A percentile compares a stretch with the other conserved stretches of the same genome.
Conservation (phyloP, 805 yeast genomes). For the Maudiozyma barnettii region DNA sequence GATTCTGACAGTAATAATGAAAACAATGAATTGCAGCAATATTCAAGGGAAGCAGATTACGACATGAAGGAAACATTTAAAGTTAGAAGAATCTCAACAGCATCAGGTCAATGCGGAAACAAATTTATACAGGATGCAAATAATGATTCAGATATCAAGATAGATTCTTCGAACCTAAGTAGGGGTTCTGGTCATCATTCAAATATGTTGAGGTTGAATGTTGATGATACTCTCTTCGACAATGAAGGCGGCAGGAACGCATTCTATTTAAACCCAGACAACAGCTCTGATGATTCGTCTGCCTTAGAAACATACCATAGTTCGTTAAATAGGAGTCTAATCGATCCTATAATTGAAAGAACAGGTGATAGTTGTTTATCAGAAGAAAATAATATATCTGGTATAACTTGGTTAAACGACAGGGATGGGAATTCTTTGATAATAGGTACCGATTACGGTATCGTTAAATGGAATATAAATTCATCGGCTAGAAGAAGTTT, state of each 20-base stretch:
- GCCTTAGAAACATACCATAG: neutral
- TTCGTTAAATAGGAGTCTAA: neutral
- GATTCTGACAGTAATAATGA: neutral
- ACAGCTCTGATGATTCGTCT: neutral
- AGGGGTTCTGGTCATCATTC: neutral
- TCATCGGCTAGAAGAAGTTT: constrained; percentile 53
- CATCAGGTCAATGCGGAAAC: neutral
- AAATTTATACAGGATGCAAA: neutral
- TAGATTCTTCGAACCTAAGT: neutral
- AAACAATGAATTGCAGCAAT: neutral
- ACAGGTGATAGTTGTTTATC: constrained; percentile 5
- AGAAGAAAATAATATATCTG: constrained; percentile 45
- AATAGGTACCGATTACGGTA: constrained; percentile 59
- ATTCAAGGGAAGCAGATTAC: neutral
- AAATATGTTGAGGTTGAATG: neutral
- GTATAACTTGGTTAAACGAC: constrained; percentile 49
- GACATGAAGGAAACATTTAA: neutral
- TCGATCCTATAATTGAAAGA: neutral
- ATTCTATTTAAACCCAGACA: neutral
- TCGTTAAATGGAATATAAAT: constrained; percentile 61
- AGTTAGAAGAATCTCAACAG: constrained; percentile 3
- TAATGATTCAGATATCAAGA: constrained; percentile 1
- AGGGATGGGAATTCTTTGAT: constrained; percentile 42
- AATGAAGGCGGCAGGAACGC: neutral
- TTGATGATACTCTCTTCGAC: neutral